Conservation (phyloP, 495 filamentous ascomycete genomes). For the Aspergillus leporis region DNA sequence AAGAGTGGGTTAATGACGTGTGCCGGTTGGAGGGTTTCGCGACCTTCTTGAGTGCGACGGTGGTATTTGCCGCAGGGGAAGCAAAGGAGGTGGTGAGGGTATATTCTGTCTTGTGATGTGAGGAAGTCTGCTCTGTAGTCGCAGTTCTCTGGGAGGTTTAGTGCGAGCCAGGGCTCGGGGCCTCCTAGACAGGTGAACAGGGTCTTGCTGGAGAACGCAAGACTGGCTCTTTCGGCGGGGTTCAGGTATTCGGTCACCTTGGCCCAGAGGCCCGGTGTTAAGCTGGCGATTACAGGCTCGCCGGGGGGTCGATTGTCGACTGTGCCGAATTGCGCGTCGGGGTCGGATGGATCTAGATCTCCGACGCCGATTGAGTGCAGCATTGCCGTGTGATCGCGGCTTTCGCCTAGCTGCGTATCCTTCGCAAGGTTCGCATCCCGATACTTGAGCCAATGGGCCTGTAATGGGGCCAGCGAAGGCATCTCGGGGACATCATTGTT, state of each 20-base stretch:
- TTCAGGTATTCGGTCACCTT: conserved; percentile 40
- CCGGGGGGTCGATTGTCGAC: conserved; percentile 36
- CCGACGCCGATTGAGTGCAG: conserved; percentile 47
- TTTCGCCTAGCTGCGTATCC: conserved; percentile 52
- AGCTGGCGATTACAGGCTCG: conserved; percentile 43
- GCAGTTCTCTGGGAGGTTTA: conserved; percentile 40
- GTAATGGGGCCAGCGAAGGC: conserved; percentile 38
- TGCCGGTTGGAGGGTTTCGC: conserved; percentile 50
- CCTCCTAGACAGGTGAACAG: conserved; percentile 47
- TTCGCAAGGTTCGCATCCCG: conserved; percentile 27
- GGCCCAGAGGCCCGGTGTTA: conserved; percentile 47
- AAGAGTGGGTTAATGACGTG: conserved; percentile 53
- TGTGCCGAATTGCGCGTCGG: conserved; percentile 18
- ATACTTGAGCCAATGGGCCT: conserved; percentile 45
- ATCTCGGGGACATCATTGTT: conserved; percentile 36
- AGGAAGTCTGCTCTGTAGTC: conserved; percentile 49
- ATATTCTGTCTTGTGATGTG: conserved; percentile 38
- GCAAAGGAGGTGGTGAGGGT: conserved; percentile 57
- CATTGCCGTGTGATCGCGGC: conserved; percentile 47
- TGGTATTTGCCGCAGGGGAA: conserved; percentile 56
- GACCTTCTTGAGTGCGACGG: conserved; percentile 45
- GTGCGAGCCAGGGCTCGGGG: conserved; percentile 25
- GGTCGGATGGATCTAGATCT: conserved; percentile 31
- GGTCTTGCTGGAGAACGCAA: conserved; percentile 49
- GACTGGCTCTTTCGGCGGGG: conserved; percentile 45